Percentiles rank a stretch among this genome's conserved stretches.
phyloP scores from a whole-genome alignment of 495 filamentous ascomycete species.

The Neurospora terricola region DNA sequence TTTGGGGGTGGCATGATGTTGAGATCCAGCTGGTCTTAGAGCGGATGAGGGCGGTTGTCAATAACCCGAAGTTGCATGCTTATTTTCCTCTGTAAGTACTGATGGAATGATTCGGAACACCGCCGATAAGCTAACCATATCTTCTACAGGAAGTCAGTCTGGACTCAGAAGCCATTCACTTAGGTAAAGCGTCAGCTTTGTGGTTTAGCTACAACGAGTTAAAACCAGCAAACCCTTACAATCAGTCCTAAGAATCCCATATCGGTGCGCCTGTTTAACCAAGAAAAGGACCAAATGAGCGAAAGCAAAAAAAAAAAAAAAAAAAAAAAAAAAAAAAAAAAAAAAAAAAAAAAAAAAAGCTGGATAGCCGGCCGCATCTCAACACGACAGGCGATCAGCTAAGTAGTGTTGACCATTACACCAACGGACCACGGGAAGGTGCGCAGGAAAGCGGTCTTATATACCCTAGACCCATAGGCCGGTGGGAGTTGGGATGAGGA shows the following conservation, averaged over 20 bases:
- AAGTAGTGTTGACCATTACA: not conserved
- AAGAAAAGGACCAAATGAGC: not conserved
- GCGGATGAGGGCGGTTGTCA: constrained; percentile 29
- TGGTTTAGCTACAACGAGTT: not conserved
- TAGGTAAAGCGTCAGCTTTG: not conserved
- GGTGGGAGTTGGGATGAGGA: not conserved
- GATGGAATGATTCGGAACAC: not conserved
- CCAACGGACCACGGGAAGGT: not conserved
- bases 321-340: not conserved
- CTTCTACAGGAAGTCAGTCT: not conserved
- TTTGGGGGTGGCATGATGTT: constrained; percentile 33
- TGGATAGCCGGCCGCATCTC: not conserved
- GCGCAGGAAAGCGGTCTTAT: not conserved
- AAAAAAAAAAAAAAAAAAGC: not conserved
- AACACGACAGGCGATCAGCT: not conserved
- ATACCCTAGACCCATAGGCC: not conserved
- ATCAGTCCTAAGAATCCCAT: not conserved
- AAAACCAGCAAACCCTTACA: not conserved
- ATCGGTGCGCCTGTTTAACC: not conserved
- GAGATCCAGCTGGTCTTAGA: constrained; percentile 33
- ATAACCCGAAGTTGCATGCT: constrained; percentile 27
- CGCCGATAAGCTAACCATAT: not conserved
- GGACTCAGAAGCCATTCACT: not conserved
- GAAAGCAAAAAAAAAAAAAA: not conserved
- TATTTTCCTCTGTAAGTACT: constrained; percentile 32